These are phyloP conservation scores for Xylaria sp. DNA, from an alignment of 2,329 filamentous ascomycete genomes.

Conservation along the genomic window DNA sequence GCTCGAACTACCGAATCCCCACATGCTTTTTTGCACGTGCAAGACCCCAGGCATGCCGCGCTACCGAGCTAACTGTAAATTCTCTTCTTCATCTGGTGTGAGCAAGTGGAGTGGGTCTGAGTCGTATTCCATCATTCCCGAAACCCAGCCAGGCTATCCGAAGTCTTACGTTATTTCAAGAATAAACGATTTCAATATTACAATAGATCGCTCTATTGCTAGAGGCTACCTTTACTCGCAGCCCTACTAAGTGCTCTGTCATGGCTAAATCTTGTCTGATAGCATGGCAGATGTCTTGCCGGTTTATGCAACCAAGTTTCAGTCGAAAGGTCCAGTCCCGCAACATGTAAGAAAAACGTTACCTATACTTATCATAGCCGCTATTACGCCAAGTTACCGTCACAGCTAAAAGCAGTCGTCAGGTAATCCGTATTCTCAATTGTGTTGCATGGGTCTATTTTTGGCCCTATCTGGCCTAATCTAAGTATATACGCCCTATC, in stretches of 20 bases:
- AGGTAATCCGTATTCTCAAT: neutral
- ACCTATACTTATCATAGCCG: neutral
- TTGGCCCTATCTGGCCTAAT: conserved; percentile 11
- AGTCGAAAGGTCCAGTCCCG: neutral
- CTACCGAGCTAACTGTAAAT: conserved; percentile 1
- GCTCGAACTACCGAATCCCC: no score
- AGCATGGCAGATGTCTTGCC: neutral
- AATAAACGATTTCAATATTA: neutral
- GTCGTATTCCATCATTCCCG: conserved; percentile 18
- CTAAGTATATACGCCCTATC: conserved; percentile 2
- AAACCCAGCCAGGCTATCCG: neutral
- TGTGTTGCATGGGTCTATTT: conserved; percentile 18
- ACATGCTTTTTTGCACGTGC: neutral
- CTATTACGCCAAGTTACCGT: conserved; percentile 7
- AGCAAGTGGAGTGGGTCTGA: conserved; percentile 16
- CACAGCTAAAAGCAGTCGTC: neutral
- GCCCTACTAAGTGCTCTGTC: neutral
- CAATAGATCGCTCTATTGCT: no score
- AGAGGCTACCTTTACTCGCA: neutral
- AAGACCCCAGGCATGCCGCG: neutral
- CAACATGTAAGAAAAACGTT: neutral
- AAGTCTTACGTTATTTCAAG: no score
- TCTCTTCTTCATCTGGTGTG: conserved; percentile 13
- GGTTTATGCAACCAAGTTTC: neutral
- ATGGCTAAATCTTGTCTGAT: neutral